Percentiles rank a stretch among this genome's conserved stretches.
phyloP scores from a whole-genome alignment of 805 yeast genomes.

The Pichia rugopelliculosa region DNA sequence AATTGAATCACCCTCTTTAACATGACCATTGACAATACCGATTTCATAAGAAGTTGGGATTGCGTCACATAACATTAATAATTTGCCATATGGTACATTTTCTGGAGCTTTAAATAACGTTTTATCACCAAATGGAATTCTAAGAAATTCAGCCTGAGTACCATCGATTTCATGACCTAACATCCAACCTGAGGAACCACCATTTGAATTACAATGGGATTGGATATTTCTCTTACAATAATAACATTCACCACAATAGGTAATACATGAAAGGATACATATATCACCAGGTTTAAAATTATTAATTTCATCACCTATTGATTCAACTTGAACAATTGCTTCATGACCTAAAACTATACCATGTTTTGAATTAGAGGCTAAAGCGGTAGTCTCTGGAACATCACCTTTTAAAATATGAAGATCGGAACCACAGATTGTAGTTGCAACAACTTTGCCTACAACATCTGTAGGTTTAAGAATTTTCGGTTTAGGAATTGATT shows the following conservation, averaged over 20 bases:
- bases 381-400: constrained; percentile 44
- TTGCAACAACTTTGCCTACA: constrained; percentile 44
- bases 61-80: constrained; percentile 56
- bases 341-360: constrained; percentile 52
- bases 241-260: constrained; percentile 52
- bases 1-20: constrained; percentile 48
- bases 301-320: constrained; percentile 42
- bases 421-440: constrained; percentile 63
- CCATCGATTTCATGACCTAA: constrained; percentile 57
- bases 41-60: constrained; percentile 63
- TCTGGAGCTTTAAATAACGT: constrained; percentile 31
- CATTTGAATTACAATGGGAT: constrained; percentile 45
- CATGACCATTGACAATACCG: constrained; percentile 50
- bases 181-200: constrained; percentile 41
- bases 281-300: constrained; percentile 48
- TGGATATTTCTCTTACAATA: constrained; percentile 50
- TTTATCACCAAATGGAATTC: constrained; percentile 44
- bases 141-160: constrained; percentile 55
- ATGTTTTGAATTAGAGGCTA: constrained; percentile 17
- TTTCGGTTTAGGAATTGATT: constrained; percentile 35
- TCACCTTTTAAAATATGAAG: constrained; percentile 56
- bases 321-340: constrained; percentile 46
- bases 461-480: constrained; percentile 46
- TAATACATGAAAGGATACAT: constrained; percentile 59
- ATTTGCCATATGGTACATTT: constrained; percentile 34